Percentiles rank a stretch among this genome's conserved stretches.
Conservation (phyloP, 169 alveolate species). For the Cryptosporidium meleagridis region DNA sequence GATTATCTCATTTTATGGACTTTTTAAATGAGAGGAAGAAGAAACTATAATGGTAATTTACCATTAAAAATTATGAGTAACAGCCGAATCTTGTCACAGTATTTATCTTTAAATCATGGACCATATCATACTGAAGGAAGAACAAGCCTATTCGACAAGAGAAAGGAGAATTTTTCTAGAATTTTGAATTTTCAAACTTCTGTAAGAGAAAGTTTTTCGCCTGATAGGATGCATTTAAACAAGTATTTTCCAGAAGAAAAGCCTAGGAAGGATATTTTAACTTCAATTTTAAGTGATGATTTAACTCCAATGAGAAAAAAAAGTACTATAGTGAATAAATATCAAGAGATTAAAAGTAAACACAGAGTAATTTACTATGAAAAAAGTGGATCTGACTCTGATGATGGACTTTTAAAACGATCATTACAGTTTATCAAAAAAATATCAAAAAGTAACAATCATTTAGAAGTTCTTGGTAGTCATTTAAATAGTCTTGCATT, state of each 20-base stretch:
- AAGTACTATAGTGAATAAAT: background rate
- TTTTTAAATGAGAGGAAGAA: constrained; percentile 18
- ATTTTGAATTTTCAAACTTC: background rate
- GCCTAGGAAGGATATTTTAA: background rate
- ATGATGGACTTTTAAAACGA: constrained; percentile 3
- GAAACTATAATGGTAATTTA: constrained; percentile 24
- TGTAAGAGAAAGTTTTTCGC: background rate
- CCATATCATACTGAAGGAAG: constrained; percentile 1
- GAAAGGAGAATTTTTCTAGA: background rate
- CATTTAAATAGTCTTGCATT: constrained; percentile 65
- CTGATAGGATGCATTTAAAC: background rate
- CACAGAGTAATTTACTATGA: constrained; percentile 13
- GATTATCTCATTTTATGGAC: background rate
- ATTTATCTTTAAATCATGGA: constrained; percentile 23
- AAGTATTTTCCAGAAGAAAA: background rate
- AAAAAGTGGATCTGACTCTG: background rate
- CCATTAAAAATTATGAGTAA: constrained; percentile 60
- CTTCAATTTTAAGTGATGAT: background rate
- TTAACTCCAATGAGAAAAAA: background rate
- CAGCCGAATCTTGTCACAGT: constrained; percentile 24
- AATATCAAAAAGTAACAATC: constrained; percentile 11
- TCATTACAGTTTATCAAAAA: constrained; percentile 31
- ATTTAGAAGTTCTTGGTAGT: constrained; percentile 35
- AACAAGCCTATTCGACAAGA: background rate
- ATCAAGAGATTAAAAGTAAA: constrained; percentile 8